Evolutionary conservation across 306 rosid species (phyloP).

Genomic region (Prunus dulcis): DNA sequence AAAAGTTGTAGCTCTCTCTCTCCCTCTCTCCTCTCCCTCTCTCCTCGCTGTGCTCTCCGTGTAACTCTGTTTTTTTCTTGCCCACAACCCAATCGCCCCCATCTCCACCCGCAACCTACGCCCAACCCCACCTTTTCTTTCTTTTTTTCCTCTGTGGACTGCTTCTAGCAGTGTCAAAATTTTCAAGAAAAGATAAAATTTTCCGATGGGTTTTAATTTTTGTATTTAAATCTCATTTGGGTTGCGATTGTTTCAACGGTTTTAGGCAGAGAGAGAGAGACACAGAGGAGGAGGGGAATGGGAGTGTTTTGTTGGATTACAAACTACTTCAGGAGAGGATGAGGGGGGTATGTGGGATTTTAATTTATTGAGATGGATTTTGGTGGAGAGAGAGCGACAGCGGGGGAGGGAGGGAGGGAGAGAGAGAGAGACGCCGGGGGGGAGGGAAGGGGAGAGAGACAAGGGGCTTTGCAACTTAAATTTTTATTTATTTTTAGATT

Average conservation of each 20-base stretch:
- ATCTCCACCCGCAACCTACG: too few relatives aligned
- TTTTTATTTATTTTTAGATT: too few relatives aligned
- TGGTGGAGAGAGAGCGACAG: neutral
- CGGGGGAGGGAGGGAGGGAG: too few relatives aligned
- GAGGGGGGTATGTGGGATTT: neutral
- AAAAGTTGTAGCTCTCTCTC: too few relatives aligned
- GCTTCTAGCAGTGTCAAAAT: neutral
- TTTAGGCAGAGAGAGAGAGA: constrained; percentile 20
- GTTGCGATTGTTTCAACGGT: constrained; percentile 17
- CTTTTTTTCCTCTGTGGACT: neutral
- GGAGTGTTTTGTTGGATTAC: constrained; percentile 26
- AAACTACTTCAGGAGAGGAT: constrained; percentile 41
- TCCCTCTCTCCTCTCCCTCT: too few relatives aligned
- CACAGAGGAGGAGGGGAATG: neutral
- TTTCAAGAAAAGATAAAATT: neutral
- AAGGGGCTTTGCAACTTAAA: too few relatives aligned
- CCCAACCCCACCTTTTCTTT: neutral
- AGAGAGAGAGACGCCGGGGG: too few relatives aligned
- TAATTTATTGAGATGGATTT: neutral
- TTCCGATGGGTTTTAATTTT: constrained; percentile 8
- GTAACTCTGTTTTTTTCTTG: too few relatives aligned
- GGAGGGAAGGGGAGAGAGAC: too few relatives aligned
- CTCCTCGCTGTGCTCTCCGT: too few relatives aligned
- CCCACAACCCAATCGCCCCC: too few relatives aligned
- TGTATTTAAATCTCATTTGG: neutral